A percentile compares a stretch with the other conserved stretches of the same genome.
Evolutionary conservation across 768 basidiomycete genomes (phyloP).

Genomic region (Boletus rex-veris): DNA sequence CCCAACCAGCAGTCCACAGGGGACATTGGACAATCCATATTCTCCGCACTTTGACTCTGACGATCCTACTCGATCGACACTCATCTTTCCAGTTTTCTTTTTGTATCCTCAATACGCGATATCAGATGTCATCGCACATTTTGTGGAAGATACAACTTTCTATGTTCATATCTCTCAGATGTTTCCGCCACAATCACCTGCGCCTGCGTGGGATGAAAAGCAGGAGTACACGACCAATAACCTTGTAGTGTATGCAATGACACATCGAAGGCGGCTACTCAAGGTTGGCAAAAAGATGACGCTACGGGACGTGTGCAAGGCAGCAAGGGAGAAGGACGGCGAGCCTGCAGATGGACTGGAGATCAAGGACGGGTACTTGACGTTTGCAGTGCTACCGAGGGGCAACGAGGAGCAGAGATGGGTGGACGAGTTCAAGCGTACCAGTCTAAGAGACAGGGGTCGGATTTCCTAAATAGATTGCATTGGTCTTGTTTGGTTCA

Average conservation of each 20-base stretch:
- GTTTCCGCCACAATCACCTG: constrained; percentile 69
- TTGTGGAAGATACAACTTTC: constrained; percentile 83
- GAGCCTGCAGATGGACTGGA: constrained; percentile 75
- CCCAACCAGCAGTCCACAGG: constrained; percentile 47
- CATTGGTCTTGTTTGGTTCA: constrained; percentile 32
- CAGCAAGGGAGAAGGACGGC: constrained; percentile 56
- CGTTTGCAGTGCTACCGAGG: constrained; percentile 75
- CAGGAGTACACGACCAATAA: constrained; percentile 61
- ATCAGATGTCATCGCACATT: constrained; percentile 85
- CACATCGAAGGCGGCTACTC: constrained; percentile 67
- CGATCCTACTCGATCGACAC: constrained; percentile 52
- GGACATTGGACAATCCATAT: constrained; percentile 51
- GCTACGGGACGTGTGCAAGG: constrained; percentile 68
- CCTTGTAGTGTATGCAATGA: constrained; percentile 82
- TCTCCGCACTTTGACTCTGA: constrained; percentile 65
- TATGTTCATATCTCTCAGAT: constrained; percentile 71
- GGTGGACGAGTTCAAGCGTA: constrained; percentile 83
- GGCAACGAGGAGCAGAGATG: constrained; percentile 76
- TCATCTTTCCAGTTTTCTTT: constrained; percentile 87
- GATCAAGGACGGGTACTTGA: constrained; percentile 76
- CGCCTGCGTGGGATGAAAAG: constrained; percentile 74
- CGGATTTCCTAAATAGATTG: constrained; percentile 12
- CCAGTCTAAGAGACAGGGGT: constrained; percentile 30
- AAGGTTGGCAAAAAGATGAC: constrained; percentile 93
- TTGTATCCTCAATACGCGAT: constrained; percentile 88